phyloP scores from a whole-genome alignment of 352 stramenopile genomes.

The Aphanomyces euteiches region DNA sequence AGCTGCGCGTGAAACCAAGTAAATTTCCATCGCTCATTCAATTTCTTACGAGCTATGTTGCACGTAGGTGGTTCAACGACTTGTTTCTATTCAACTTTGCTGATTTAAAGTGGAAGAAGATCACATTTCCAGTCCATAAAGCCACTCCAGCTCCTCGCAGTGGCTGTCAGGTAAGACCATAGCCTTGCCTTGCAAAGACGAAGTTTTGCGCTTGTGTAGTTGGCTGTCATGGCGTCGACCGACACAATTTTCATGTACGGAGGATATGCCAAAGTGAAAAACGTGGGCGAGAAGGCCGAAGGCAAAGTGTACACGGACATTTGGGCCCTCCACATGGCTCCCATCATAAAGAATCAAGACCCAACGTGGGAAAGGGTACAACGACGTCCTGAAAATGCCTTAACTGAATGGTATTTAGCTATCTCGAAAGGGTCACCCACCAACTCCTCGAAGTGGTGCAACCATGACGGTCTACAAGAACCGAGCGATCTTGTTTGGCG shows the following conservation, averaged over 20 bases:
- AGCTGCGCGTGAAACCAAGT: slow-evolving; percentile 81
- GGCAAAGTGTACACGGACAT: slow-evolving; percentile 94
- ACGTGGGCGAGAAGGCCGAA: slow-evolving; percentile 86
- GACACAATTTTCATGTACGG: slow-evolving; percentile 93
- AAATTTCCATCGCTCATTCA: slow-evolving; percentile 3
- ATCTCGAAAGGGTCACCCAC: slow-evolving; percentile 83
- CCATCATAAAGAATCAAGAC: slow-evolving; percentile 81
- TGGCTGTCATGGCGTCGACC: slow-evolving; percentile 77
- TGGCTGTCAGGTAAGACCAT: slow-evolving; percentile 53
- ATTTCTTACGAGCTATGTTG: slow-evolving; percentile 23
- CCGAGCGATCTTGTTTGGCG: slow-evolving; percentile 95
- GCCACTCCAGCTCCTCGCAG: slow-evolving; percentile 63
- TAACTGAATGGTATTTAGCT: slow-evolving; percentile 34
- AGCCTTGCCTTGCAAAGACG: not conserved
- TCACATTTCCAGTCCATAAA: slow-evolving; percentile 61
- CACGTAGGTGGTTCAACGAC: slow-evolving; percentile 91
- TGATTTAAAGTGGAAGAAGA: slow-evolving; percentile 86
- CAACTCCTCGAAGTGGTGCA: slow-evolving; percentile 70
- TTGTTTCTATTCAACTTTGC: slow-evolving; percentile 88
- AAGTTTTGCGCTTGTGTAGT: slow-evolving; percentile 22
- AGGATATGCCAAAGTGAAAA: slow-evolving; percentile 95
- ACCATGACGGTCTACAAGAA: slow-evolving; percentile 91
- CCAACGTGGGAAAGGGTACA: slow-evolving; percentile 92
- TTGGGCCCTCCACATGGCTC: slow-evolving; percentile 92
- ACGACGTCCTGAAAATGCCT: too few relatives aligned